phyloP scores from a whole-genome alignment of 1,284 basidiomycete species.

The Trichosporon sp. region DNA sequence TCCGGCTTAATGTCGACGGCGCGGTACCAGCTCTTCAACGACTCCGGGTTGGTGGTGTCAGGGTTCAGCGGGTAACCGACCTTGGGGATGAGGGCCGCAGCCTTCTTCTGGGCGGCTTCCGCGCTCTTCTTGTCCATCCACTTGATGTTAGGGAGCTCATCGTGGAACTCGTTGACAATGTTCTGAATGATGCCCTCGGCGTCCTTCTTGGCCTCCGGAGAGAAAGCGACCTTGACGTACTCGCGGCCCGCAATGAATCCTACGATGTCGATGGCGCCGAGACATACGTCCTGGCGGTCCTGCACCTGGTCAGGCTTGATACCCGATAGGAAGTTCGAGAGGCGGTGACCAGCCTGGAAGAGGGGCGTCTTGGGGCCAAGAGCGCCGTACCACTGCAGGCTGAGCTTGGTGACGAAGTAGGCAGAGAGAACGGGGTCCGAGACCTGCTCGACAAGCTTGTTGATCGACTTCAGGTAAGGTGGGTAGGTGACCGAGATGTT shows the following conservation, averaged over 20 bases:
- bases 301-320: slow-evolving; percentile 80
- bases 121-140: slow-evolving; percentile 92
- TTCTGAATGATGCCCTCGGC: slow-evolving; percentile 77
- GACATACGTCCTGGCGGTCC: slow-evolving; percentile 64
- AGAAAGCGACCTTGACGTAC: slow-evolving; percentile 84
- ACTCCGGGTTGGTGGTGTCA: slow-evolving; percentile 66
- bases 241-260: slow-evolving; percentile 54
- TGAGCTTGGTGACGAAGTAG: slow-evolving; percentile 71
- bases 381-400: slow-evolving; percentile 60
- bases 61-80: slow-evolving; percentile 71
- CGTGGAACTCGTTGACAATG: slow-evolving; percentile 78
- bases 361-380: slow-evolving; percentile 68
- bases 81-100: slow-evolving; percentile 46
- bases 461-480: slow-evolving; percentile 66
- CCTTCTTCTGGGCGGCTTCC: slow-evolving; percentile 74
- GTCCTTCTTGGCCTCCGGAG: slow-evolving; percentile 69
- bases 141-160: slow-evolving; percentile 65
- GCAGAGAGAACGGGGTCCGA: slow-evolving; percentile 64
- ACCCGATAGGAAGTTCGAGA: slow-evolving; percentile 69
- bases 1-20: slow-evolving; percentile 60
- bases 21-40: slow-evolving; percentile 69
- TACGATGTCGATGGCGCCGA: slow-evolving; percentile 48
- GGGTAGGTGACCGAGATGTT: slow-evolving; percentile 76
- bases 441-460: slow-evolving; percentile 64
- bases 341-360: slow-evolving; percentile 63